Percentiles rank a stretch among this genome's conserved stretches.
These are phyloP conservation scores for Fusarium brevicatenulatum DNA, from an alignment of 2,329 filamentous ascomycete genomes.

Conservation along the genomic window DNA sequence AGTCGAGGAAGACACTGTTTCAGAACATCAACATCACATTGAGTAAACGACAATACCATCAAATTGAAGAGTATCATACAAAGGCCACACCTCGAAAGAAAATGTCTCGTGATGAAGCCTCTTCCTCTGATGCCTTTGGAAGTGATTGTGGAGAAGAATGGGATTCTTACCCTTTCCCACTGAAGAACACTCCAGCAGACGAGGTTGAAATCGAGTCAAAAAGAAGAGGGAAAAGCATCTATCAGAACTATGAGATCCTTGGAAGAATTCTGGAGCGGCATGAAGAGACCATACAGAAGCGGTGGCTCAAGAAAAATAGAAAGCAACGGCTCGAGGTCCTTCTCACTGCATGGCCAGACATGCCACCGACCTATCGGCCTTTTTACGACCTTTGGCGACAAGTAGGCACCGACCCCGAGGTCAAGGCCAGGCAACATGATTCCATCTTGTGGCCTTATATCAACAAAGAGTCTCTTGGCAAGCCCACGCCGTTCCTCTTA, in stretches of 20 bases:
- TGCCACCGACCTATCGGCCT: neutral
- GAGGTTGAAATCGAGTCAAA: neutral
- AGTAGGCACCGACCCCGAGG: fast-evolving
- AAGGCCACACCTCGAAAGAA: neutral
- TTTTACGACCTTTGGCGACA: neutral
- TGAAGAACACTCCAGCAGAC: neutral
- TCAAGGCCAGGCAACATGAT: fast-evolving
- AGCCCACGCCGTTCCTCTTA: neutral
- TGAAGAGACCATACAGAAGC: neutral
- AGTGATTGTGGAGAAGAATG: no score
- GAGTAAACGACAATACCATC: neutral
- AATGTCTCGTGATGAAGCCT: neutral
- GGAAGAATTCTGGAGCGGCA: neutral
- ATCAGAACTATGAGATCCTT: fast-evolving
- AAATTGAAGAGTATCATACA: neutral
- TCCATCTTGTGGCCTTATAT: neutral
- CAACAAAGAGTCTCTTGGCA: neutral
- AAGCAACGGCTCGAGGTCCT: neutral
- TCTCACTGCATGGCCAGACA: neutral
- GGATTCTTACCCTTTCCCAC: neutral
- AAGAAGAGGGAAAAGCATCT: neutral
- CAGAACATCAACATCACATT: neutral
- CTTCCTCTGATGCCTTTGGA: neutral
- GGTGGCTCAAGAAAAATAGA: neutral
- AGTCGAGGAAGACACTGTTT: neutral